Evolutionary conservation across 805 yeast species (phyloP).

Genomic region (Brettanomyces sp.): DNA sequence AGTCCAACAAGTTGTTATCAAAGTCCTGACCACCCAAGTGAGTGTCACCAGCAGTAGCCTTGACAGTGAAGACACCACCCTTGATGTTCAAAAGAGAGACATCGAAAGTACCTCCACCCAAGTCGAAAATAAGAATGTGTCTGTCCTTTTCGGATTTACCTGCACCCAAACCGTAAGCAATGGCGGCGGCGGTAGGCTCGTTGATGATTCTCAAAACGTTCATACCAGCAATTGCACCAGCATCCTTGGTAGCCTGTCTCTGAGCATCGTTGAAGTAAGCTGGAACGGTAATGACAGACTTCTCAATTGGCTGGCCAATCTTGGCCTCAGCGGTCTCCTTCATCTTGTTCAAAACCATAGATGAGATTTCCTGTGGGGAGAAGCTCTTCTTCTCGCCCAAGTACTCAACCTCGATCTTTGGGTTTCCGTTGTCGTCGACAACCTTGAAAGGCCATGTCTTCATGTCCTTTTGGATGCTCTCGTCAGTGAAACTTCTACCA

Average conservation of each 20-base stretch:
- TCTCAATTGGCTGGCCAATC: conserved; percentile 61
- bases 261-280: conserved; percentile 75
- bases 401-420: conserved; percentile 62
- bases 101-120: conserved; percentile 99
- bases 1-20: conserved; percentile 90
- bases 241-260: conserved; percentile 77
- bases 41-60: conserved; percentile 98
- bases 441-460: conserved; percentile 85
- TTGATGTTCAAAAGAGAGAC: conserved; percentile 87
- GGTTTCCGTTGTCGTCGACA: conserved; percentile 54
- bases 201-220: conserved; percentile 69
- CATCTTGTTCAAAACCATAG: conserved; percentile 77
- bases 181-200: conserved; percentile 95
- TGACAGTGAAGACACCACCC: conserved; percentile 94
- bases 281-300: conserved; percentile 73
- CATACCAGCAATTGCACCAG: conserved; percentile 74
- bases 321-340: conserved; percentile 72
- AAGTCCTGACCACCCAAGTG: conserved; percentile 99
- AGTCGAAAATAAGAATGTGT: conserved; percentile 86
- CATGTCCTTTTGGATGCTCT: conserved; percentile 77
- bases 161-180: conserved; percentile 97
- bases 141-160: conserved; percentile 74
- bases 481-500: conserved; percentile 71
- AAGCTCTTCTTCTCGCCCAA: conserved; percentile 60
- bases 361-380: conserved; percentile 68